phyloP scores from a whole-genome alignment of 352 stramenopile species.

The Phytophthora pluvialis region DNA sequence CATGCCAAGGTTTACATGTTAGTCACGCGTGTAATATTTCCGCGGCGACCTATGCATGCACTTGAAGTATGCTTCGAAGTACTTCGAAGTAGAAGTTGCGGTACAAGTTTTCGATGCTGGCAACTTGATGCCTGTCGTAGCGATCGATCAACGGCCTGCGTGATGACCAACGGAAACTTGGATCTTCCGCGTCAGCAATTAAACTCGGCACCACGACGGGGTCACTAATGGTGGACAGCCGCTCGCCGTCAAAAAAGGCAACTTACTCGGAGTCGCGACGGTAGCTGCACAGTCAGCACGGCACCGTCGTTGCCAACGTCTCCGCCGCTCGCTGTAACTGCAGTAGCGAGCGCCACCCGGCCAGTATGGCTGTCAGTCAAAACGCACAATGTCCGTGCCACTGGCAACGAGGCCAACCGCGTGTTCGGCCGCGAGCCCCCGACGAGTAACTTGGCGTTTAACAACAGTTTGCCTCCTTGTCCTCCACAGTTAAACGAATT shows the following conservation, averaged over 20 bases:
- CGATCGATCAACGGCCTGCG: neutral
- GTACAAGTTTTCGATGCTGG: neutral
- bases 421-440: constrained; percentile 6
- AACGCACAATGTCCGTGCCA: constrained; percentile 1
- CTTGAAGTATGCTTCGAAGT: no score
- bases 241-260: constrained; percentile 11
- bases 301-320: constrained; percentile 1
- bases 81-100: no score
- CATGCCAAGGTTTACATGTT: neutral
- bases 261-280: neutral
- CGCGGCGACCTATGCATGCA: no score
- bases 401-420: neutral
- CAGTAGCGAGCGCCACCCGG: constrained; percentile 2
- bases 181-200: constrained; percentile 24
- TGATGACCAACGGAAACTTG: constrained; percentile 18
- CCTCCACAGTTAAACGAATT: neutral
- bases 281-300: neutral
- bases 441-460: neutral
- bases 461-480: neutral
- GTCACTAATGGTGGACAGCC: constrained; percentile 17
- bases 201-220: constrained; percentile 16
- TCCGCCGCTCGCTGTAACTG: constrained; percentile 1
- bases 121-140: neutral
- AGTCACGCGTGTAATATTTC: no score
- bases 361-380: constrained; percentile 22